Evolutionary conservation across 345 rosid genomes (phyloP).

Genomic region (Dimocarpus longan): DNA sequence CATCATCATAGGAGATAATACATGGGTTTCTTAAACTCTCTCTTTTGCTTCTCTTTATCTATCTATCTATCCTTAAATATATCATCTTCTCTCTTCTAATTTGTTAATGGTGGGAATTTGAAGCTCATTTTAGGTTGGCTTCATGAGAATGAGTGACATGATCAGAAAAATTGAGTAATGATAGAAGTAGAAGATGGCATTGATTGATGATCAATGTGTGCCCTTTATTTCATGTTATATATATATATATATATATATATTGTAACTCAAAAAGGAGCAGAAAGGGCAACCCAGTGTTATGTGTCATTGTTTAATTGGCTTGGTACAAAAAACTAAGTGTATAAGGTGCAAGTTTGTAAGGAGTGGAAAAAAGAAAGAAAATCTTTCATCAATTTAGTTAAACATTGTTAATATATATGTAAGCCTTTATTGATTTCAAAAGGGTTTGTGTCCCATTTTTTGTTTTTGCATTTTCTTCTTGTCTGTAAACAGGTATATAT

Average conservation of each 20-base stretch:
- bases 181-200: conserved; percentile 22
- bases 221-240: conserved; percentile 20
- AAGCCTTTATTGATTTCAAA: conserved; percentile 1
- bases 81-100: conserved; percentile 18
- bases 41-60: conserved; percentile 5
- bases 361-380: conserved; percentile 23
- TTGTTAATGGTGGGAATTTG: conserved; percentile 33
- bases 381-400: conserved; percentile 13
- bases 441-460: not conserved
- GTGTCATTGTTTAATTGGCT: conserved; percentile 27
- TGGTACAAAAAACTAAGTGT: conserved; percentile 32
- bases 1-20: conserved; percentile 25
- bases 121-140: conserved; percentile 57
- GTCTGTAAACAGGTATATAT: not conserved
- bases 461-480: not conserved
- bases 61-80: conserved; percentile 1
- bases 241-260: not conserved
- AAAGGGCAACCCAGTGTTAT: conserved; percentile 17
- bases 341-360: conserved; percentile 34
- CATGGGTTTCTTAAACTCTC: conserved; percentile 26
- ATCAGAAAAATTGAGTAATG: conserved; percentile 11
- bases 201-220: not conserved
- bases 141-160: conserved; percentile 26
- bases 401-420: not conserved
- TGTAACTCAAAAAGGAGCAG: conserved; percentile 11